These are phyloP conservation scores for Protea cynaroides DNA, from an alignment of 164 flowering plant genomes.

Conservation along the genomic window DNA sequence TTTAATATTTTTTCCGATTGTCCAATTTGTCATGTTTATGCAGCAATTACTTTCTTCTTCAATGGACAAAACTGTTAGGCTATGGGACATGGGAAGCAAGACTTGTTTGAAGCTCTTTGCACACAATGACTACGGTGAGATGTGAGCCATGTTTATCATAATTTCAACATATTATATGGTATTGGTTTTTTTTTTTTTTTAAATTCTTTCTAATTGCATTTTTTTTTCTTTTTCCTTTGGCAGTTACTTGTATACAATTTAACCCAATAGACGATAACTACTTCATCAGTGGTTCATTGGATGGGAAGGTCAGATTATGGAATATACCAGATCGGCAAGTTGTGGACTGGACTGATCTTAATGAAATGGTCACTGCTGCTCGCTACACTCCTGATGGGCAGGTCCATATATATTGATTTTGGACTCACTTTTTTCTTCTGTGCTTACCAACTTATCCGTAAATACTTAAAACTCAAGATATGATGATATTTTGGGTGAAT, in stretches of 20 bases:
- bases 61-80: too few relatives aligned
- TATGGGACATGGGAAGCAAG: too few relatives aligned
- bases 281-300: slow-evolving; percentile 97
- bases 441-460: neutral
- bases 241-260: slow-evolving; percentile 99
- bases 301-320: slow-evolving; percentile 99
- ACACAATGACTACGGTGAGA: too few relatives aligned
- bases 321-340: slow-evolving; percentile 93
- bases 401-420: slow-evolving; percentile 31
- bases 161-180: too few relatives aligned
- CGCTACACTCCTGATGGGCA: slow-evolving; percentile 98
- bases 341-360: slow-evolving; percentile 95
- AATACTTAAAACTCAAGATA: too few relatives aligned
- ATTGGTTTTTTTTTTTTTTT: too few relatives aligned
- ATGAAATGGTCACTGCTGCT: slow-evolving; percentile 99
- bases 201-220: neutral
- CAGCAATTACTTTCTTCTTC: too few relatives aligned
- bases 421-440: slow-evolving; percentile 8
- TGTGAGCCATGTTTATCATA: too few relatives aligned
- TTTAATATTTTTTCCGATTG: too few relatives aligned
- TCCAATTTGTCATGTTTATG: too few relatives aligned
- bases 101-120: too few relatives aligned
- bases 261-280: slow-evolving; percentile 94
- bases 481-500: too few relatives aligned
- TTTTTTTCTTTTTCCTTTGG: neutral